Evolutionary conservation across 768 basidiomycete species (phyloP).

Genomic region (Tulasnella calospora): DNA sequence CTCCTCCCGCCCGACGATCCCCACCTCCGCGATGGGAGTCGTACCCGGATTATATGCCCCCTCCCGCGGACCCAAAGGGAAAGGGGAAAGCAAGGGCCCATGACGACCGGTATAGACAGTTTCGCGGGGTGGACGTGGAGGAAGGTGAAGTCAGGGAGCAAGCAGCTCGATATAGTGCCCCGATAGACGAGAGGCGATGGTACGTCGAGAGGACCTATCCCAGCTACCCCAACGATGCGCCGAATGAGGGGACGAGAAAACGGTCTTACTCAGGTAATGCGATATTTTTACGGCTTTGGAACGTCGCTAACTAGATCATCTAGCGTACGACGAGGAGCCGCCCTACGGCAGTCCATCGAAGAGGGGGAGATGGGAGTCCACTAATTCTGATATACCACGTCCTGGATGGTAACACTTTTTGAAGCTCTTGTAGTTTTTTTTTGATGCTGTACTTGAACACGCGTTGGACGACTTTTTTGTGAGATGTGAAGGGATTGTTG

Average conservation of each 20-base stretch:
- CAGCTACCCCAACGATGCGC: neutral
- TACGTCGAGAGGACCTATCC: neutral
- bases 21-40: neutral
- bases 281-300: too few species aligned
- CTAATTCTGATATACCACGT: neutral
- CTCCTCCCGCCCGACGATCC: neutral
- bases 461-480: neutral
- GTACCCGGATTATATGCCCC: neutral
- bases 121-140: neutral
- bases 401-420: neutral
- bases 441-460: neutral
- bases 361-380: neutral
- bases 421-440: neutral
- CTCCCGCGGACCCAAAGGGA: neutral
- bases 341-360: neutral
- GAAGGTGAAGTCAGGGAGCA: neutral
- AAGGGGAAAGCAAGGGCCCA: neutral
- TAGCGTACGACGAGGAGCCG: neutral
- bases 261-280: neutral
- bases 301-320: neutral
- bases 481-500: neutral
- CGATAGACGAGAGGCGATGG: neutral
- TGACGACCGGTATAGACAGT: neutral
- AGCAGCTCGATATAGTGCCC: neutral
- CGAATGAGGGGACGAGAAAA: neutral